Percentiles rank a stretch among this genome's conserved stretches.
These are phyloP conservation scores for Prunus davidiana DNA, from an alignment of 306 rosid genomes.

Conservation along the genomic window DNA sequence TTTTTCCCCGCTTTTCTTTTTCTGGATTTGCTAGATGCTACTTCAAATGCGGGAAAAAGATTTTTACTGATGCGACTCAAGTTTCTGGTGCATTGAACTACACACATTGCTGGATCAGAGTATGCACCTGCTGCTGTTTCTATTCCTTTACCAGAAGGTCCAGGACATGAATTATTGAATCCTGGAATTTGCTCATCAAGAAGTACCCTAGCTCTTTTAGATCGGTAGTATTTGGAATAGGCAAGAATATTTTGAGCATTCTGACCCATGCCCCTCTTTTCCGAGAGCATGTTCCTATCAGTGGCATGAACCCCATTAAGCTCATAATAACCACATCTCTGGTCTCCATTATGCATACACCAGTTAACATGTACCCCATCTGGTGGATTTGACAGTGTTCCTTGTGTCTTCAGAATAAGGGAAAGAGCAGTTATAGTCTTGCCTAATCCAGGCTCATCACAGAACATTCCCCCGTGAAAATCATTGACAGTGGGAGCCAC, in stretches of 20 bases:
- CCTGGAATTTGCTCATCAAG: slow-evolving; percentile 34
- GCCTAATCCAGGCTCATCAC: slow-evolving; percentile 98
- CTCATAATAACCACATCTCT: slow-evolving; percentile 88
- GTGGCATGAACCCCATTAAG: slow-evolving; percentile 39
- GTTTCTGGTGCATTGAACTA: slow-evolving; percentile 47
- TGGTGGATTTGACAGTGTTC: slow-evolving; percentile 73
- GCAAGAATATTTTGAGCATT: slow-evolving; percentile 36
- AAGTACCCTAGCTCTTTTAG: slow-evolving; percentile 61
- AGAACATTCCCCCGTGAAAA: slow-evolving; percentile 91
- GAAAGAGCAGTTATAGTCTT: slow-evolving; percentile 95
- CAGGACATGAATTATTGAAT: slow-evolving; percentile 33
- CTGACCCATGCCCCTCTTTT: slow-evolving; percentile 45
- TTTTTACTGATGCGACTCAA: slow-evolving; percentile 56
- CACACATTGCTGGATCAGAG: slow-evolving; percentile 37
- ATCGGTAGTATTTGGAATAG: slow-evolving; percentile 34
- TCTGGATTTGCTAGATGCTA: slow-evolving; percentile 32
- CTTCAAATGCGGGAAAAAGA: slow-evolving; percentile 44
- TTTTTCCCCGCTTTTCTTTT: slow-evolving; percentile 33
- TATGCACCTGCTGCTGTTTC: slow-evolving; percentile 46
- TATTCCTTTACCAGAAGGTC: slow-evolving; percentile 20
- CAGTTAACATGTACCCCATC: slow-evolving; percentile 59
- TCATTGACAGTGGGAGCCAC: slow-evolving; percentile 71
- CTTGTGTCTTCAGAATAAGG: slow-evolving; percentile 78
- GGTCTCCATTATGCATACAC: slow-evolving; percentile 70
- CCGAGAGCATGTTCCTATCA: slow-evolving; percentile 25